Conservation (phyloP, 768 basidiomycete species). For the Boletus eberwhitei region DNA sequence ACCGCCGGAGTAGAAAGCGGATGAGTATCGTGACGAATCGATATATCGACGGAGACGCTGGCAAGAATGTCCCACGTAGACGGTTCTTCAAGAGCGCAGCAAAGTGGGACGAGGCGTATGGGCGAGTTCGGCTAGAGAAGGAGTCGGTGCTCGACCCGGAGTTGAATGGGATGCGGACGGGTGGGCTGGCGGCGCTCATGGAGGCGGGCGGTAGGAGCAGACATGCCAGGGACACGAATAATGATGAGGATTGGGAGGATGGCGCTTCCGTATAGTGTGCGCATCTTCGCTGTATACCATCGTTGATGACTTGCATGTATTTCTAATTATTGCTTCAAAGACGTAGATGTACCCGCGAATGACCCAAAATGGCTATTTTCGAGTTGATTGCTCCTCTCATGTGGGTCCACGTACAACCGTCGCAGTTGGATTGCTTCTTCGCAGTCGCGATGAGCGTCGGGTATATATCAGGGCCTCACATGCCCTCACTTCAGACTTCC, state of each 20-base stretch:
- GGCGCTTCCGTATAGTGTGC: slow-evolving; percentile 20
- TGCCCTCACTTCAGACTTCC: not conserved
- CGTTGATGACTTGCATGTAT: not conserved
- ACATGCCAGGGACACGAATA: slow-evolving; percentile 8
- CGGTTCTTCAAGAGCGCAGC: slow-evolving; percentile 57
- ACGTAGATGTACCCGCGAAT: not conserved
- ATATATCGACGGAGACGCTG: slow-evolving; percentile 46
- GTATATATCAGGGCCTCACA: not conserved
- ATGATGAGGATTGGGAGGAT: slow-evolving; percentile 33
- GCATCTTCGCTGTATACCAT: slow-evolving; percentile 1
- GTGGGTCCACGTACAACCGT: slow-evolving; percentile 1
- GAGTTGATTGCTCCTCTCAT: not conserved
- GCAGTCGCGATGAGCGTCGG: not conserved
- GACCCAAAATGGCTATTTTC: slow-evolving; percentile 2
- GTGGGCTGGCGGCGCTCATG: slow-evolving; percentile 24
- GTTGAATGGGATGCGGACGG: slow-evolving; percentile 9
- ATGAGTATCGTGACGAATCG: slow-evolving; percentile 70
- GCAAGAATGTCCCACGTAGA: slow-evolving; percentile 36
- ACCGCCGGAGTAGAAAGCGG: slow-evolving; percentile 43
- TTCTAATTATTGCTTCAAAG: slow-evolving; percentile 1
- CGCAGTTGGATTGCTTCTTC: not conserved
- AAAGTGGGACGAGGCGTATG: slow-evolving; percentile 33
- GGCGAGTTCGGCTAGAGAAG: slow-evolving; percentile 23
- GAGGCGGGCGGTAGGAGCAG: slow-evolving; percentile 23
- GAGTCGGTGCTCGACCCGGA: slow-evolving; percentile 21